A percentile compares a stretch with the other conserved stretches of the same genome.
Evolutionary conservation across 192 early-diverging fungal species (phyloP).

Genomic region (Kickxella alabastrina): DNA sequence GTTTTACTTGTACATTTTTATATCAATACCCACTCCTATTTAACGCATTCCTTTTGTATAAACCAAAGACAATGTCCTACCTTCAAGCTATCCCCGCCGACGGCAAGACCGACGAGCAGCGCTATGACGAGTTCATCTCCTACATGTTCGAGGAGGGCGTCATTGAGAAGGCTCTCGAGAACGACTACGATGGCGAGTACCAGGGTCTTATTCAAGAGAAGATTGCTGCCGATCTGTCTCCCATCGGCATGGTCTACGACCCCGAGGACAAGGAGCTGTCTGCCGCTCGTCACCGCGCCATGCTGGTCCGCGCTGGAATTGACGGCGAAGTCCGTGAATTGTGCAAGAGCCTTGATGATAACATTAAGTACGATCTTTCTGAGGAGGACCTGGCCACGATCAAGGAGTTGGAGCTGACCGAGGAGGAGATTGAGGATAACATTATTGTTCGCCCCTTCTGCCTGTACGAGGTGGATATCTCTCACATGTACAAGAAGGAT

Average conservation of each 20-base stretch:
- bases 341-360: constrained; percentile 47
- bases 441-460: constrained; percentile 49
- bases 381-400: constrained; percentile 41
- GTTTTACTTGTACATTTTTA: not conserved
- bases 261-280: constrained; percentile 34
- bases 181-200: constrained; percentile 47
- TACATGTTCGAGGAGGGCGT: constrained; percentile 41
- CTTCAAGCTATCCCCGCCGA: constrained; percentile 29
- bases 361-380: constrained; percentile 46
- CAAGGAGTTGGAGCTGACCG: constrained; percentile 34
- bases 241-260: constrained; percentile 30
- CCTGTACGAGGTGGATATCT: constrained; percentile 46
- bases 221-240: constrained; percentile 46
- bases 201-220: constrained; percentile 43
- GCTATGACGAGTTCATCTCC: constrained; percentile 44
- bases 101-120: constrained; percentile 52
- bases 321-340: constrained; percentile 35
- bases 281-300: constrained; percentile 43
- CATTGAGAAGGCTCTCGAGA: constrained; percentile 43
- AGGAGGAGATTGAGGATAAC: constrained; percentile 46
- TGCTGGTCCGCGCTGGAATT: constrained; percentile 35
- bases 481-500: constrained; percentile 43
- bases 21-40: constrained; percentile 1
- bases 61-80: constrained; percentile 41
- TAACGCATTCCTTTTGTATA: constrained; percentile 1